phyloP scores from a whole-genome alignment of 495 filamentous ascomycete genomes.

The Filosporella fistucella region DNA sequence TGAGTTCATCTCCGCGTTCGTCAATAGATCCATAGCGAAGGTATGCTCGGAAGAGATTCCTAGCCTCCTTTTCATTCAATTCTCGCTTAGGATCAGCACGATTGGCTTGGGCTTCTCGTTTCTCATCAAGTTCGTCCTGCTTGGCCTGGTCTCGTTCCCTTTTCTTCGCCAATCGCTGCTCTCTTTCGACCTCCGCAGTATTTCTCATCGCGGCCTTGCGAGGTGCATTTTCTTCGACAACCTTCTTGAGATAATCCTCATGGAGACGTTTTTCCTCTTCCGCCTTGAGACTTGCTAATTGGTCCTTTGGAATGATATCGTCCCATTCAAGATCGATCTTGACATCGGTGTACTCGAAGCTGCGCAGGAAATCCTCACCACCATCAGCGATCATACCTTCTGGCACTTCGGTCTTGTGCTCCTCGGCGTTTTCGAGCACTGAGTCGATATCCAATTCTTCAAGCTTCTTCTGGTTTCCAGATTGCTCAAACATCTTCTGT shows the following conservation, averaged over 20 bases:
- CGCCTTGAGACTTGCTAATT: conserved; percentile 80
- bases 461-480: conserved; percentile 89
- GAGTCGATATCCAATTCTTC: conserved; percentile 99
- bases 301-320: conserved; percentile 92
- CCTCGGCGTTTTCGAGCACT: conserved; percentile 91
- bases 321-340: conserved; percentile 95
- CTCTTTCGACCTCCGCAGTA: conserved; percentile 62
- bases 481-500: conserved; percentile 96
- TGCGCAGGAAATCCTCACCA: conserved; percentile 88
- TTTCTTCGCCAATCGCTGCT: conserved; percentile 90
- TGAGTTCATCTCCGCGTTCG: conserved; percentile 77
- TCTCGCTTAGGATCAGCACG: conserved; percentile 76
- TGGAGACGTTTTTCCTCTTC: conserved; percentile 82
- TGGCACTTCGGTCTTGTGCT: conserved; percentile 87
- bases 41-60: conserved; percentile 82
- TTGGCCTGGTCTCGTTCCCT: conserved; percentile 72
- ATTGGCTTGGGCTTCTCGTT: conserved; percentile 45
- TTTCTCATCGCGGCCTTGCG: conserved; percentile 69
- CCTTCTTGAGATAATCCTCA: conserved; percentile 73
- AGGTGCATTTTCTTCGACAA: conserved; percentile 82
- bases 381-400: conserved; percentile 89
- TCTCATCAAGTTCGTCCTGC: conserved; percentile 52
- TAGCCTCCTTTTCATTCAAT: conserved; percentile 83
- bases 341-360: conserved; percentile 84
- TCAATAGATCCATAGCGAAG: conserved; percentile 85